Base-by-base conservation (phyloP, 1,139 yeast species). In the Zygosaccharomyces sapae region DNA sequence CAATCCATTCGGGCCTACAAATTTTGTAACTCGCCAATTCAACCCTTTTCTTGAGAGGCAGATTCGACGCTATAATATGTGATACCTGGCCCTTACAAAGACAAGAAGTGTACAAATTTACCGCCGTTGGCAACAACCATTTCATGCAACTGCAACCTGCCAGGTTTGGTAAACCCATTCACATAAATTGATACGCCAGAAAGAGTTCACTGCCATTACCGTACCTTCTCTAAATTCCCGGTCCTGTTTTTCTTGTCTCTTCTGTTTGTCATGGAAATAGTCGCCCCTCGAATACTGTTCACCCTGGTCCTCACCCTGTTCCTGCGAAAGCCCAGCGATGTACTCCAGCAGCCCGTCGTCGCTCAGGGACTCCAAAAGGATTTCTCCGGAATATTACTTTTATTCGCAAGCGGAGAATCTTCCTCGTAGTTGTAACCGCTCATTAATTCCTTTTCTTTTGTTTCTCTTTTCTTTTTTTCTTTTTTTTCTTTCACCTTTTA, bases 151-250 rank as follows among this genome's bases (percentile, higher is more conserved):
- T 81, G 86, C 43, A 77, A 71, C 12, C 88, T 75, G 5, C 92
- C 80, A 0, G 97, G 97, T 2, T 68, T 69, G 0, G 97, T 92
- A 59, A 84, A 81, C 0, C 98, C 98, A 60, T 89, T 90, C 19
- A 92, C 88, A 61, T 83, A 81, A 3, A 90, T 74, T 1, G 72
- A 68, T 62, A 92, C 86, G 2, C 76, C 80, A 44, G 67, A 58
- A 92, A 89, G 0, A 89, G 69, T 1, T 70, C 72, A 50, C 47
- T 19, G 10, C 45, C 43, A 4, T 45, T 45, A 49, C 33, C 52
- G 38, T 80, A 78, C 77, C 83, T 79, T 70, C 64, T 3, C 76
- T 68, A 50, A 72, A 79, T 12, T 70, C 72, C 38, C 70, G 72
- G 62, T 84, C 96, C 49, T 83, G 81, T 45, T 74, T 70, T 58